phyloP scores from a whole-genome alignment of 305 asterid species.

The Rubia peregrina region DNA sequence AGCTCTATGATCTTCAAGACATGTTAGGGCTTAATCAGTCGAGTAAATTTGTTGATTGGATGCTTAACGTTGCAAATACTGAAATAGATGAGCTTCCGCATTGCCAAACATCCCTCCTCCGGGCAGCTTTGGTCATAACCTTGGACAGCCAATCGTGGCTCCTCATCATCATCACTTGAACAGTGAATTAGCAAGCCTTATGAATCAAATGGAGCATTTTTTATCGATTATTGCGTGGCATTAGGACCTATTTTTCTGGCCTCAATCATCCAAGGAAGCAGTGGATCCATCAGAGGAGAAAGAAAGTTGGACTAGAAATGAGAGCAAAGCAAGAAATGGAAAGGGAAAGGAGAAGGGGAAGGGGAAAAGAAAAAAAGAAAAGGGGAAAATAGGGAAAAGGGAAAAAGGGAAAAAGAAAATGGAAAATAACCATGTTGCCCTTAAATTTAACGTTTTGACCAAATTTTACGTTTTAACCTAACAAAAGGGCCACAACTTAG shows the following conservation, averaged over 20 bases:
- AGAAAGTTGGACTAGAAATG: slow-evolving; percentile 24
- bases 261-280: slow-evolving; percentile 23
- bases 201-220: slow-evolving; percentile 13
- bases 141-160: slow-evolving; percentile 25
- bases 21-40: slow-evolving; percentile 75
- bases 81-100: slow-evolving; percentile 67
- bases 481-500: too few species aligned
- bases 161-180: slow-evolving; percentile 18
- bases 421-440: too few species aligned
- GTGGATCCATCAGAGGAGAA: slow-evolving; percentile 14
- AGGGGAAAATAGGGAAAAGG: too few species aligned
- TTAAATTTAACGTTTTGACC: too few species aligned
- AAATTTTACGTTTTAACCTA: too few species aligned
- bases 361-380: too few species aligned
- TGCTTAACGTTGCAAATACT: slow-evolving; percentile 58
- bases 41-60: slow-evolving; percentile 81
- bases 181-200: too few species aligned
- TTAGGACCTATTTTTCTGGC: slow-evolving; percentile 18
- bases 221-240: slow-evolving; percentile 10
- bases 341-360: too few species aligned
- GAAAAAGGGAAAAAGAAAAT: too few species aligned
- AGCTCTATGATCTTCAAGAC: slow-evolving; percentile 79
- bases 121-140: slow-evolving; percentile 29
- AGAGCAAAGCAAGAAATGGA: too few species aligned
- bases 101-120: slow-evolving; percentile 47